Evolutionary conservation across 768 basidiomycete species (phyloP).

Genomic region (Hortiboletus flavorubellus): DNA sequence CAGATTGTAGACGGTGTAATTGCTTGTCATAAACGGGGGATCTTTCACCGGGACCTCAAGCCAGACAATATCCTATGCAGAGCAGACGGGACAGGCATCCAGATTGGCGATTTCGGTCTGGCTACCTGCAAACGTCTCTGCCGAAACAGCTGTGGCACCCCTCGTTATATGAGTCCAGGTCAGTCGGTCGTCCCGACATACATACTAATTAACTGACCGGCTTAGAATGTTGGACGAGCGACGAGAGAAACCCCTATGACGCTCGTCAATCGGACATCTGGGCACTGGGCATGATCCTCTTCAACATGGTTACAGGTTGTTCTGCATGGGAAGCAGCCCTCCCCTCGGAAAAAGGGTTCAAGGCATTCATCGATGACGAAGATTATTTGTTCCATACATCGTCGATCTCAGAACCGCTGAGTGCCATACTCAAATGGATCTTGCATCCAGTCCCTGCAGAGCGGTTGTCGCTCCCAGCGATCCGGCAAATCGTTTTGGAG

Average conservation of each 20-base stretch:
- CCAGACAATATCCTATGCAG: background rate
- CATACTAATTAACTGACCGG: background rate
- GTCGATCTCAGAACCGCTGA: conserved; percentile 7
- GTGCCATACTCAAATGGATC: conserved; percentile 4
- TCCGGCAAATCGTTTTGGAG: conserved; percentile 7
- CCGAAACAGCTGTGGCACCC: background rate
- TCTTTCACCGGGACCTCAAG: conserved; percentile 3
- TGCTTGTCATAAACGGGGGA: background rate
- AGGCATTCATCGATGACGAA: background rate
- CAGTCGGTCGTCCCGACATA: background rate
- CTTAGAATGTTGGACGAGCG: conserved; percentile 54
- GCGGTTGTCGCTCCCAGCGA: conserved; percentile 17
- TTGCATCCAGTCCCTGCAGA: conserved; percentile 10
- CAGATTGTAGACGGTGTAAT: background rate
- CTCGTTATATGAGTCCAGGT: background rate
- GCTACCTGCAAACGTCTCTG: background rate
- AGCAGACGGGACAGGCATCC: background rate
- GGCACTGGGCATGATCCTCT: conserved; percentile 76
- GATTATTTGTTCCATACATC: conserved; percentile 1
- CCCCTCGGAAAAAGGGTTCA: background rate
- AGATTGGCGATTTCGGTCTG: background rate
- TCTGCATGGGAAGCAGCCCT: conserved; percentile 4
- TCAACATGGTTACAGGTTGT: conserved; percentile 68
- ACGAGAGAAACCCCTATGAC: conserved; percentile 25
- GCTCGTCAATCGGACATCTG: conserved; percentile 49